Evolutionary conservation across 345 rosid species (phyloP), one percentile per base, ranked within the genome.

Genomic region (Dipteronia dyeriana): DNA sequence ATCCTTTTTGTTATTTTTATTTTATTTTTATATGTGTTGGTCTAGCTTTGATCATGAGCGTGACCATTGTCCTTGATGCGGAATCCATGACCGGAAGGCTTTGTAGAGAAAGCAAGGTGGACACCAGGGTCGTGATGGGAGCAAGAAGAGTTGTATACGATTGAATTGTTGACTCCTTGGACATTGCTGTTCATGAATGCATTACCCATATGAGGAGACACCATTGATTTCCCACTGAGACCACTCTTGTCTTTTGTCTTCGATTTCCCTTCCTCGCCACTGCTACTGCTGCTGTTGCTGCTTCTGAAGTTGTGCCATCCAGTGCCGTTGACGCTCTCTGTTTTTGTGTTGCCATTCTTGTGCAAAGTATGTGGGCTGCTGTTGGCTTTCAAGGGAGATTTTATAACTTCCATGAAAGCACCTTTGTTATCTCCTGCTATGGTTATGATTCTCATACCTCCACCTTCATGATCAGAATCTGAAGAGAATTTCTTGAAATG

Each of bases 351-450:
- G 14, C 75, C 81, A 79, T 70, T 60, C 69, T 76, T 74, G 64
- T 85, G 82, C 53, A 80, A 80, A 47, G 31, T 39, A 47, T 70
- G 65, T 41, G 84, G 43, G 23, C 1, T 34, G 38, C 4, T 34
- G 38, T 39, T 70, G 19, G 86, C 88, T 60, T 78, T 81, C 31
- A 78, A 66, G 7, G 98, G 89, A 67, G 98, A 86, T 3, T 73
- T 81, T 71, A 82, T 68, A 7, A 96, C 77, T 84, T 91, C 94
- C 99, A 96, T 96, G 60, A 78, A 66, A 39, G 99, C 99, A 8
- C 99, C 99, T 83, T 82, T 91, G 88, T 96, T 96, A 67, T 94
- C 95, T 11, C 99, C 98, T 14, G 98, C 91, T 65, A 96, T 84
- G 69, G 97, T 96, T 23, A 96, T 88, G 47, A 94, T 83, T 79